A percentile compares a stretch with the other conserved stretches of the same genome.
Evolutionary conservation across 2,329 filamentous ascomycete genomes (phyloP).

Genomic region (Claviceps sp.): DNA sequence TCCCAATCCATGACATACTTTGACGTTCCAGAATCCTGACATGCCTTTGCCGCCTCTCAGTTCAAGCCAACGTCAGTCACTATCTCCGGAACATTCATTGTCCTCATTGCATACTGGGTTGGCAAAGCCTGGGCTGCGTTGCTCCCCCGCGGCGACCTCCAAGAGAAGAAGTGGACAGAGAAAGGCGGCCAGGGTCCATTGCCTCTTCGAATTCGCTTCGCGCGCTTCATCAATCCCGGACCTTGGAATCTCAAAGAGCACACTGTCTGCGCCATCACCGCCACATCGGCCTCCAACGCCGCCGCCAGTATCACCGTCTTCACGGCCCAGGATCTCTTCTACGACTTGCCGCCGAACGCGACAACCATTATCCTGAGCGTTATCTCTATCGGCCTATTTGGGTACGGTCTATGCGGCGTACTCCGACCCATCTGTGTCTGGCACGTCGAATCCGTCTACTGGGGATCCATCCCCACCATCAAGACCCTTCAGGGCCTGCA

Average conservation of each 20-base stretch:
- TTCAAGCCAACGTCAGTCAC: slow-evolving; percentile 37
- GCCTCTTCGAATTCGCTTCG: slow-evolving; percentile 26
- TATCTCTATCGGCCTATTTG: slow-evolving; percentile 42
- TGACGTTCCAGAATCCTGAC: neutral
- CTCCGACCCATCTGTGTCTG: slow-evolving; percentile 41
- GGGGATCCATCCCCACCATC: slow-evolving; percentile 37
- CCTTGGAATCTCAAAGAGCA: slow-evolving; percentile 44
- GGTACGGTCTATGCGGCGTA: slow-evolving; percentile 39
- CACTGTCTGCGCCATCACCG: slow-evolving; percentile 37
- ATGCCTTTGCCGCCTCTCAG: slow-evolving; percentile 13
- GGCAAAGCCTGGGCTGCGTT: slow-evolving; percentile 25
- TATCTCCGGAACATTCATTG: slow-evolving; percentile 41
- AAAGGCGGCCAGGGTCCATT: slow-evolving; percentile 25
- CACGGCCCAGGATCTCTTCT: slow-evolving; percentile 37
- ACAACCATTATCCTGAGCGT: slow-evolving; percentile 31
- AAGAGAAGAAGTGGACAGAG: slow-evolving; percentile 32
- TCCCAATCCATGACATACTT: too few species aligned
- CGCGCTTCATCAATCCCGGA: slow-evolving; percentile 35
- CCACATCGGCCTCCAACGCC: slow-evolving; percentile 39
- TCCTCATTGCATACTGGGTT: slow-evolving; percentile 42
- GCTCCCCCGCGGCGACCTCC: slow-evolving; percentile 33
- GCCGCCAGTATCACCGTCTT: slow-evolving; percentile 21
- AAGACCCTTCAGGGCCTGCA: slow-evolving; percentile 41
- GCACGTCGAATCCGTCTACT: slow-evolving; percentile 44
- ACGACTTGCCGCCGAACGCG: slow-evolving; percentile 30